Evolutionary conservation across 2,329 filamentous ascomycete genomes (phyloP), one percentile per base, ranked within the genome.

Genomic region (Aspergillus felis): DNA sequence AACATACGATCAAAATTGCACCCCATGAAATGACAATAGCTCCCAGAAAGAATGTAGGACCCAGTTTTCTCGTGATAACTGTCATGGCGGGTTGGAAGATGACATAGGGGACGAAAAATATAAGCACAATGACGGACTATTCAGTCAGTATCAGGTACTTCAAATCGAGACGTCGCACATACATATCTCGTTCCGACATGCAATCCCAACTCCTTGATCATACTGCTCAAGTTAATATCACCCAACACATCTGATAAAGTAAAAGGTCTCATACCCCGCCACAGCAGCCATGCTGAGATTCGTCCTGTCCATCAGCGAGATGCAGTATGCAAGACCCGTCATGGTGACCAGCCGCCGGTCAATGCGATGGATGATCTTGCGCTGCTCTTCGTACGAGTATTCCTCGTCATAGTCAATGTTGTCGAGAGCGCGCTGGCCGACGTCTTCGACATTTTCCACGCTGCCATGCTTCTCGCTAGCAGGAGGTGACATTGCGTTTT

Each of bases 281-380:
- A 93, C 87, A 52, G 84, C 84, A 49, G 89, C 90, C 29, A 84
- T 29, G 80, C 35, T 79, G 70, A 92, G 76, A 72, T 93, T 93
- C 4, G 88, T 91, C 41, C 90, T 81, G 69, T 94, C 90, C 85
- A 93, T 90, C 58, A 93, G 76, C 60, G 84, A 88, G 65, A 90
- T 80, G 70, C 87, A 90, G 73, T 92, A 92, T 76, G 91, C 82
- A 61, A 81, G 70, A 22, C 86, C 87, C 4, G 85, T 82, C 0
- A 82, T 86, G 4, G 82, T 69, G 50, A 89, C 82, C 3, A 89
- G 76, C 1, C 86, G 84, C 38, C 79, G 77, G 71, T 95, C 91
- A 63, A 94, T 79, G 17, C 85, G 84, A 58, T 82, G 81, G 42
- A 92, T 84, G 67, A 94, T 90, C 51, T 77, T 81, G 69, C 79